A percentile compares a stretch with the other conserved stretches of the same genome.
Evolutionary conservation across 208 protist genomes (phyloP).

Genomic region (Trypanosoma caninum): DNA sequence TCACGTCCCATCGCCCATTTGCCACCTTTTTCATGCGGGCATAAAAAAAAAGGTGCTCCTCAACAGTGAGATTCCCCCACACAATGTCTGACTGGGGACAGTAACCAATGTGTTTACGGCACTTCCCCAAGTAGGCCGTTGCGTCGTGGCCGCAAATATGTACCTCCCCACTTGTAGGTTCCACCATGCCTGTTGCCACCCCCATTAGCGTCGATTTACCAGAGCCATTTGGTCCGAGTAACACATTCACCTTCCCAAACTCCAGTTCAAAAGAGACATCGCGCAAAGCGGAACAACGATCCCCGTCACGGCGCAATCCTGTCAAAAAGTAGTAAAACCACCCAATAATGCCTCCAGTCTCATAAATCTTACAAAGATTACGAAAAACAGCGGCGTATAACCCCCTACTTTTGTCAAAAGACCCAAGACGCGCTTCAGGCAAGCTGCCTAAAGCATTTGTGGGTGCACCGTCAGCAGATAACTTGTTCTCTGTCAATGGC

Average conservation of each 20-base stretch:
- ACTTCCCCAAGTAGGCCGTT: constrained; percentile 42
- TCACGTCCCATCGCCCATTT: constrained; percentile 34
- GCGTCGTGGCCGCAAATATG: constrained; percentile 61
- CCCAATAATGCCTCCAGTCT: constrained; percentile 52
- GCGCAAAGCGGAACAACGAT: constrained; percentile 53
- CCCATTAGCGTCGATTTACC: constrained; percentile 83
- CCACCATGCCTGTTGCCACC: constrained; percentile 73
- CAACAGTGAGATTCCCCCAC: constrained; percentile 87
- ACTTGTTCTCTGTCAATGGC: background rate
- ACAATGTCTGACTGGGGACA: constrained; percentile 94
- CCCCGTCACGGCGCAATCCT: constrained; percentile 41
- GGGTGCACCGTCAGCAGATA: background rate
- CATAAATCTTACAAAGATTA: constrained; percentile 57
- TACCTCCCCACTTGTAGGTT: constrained; percentile 56
- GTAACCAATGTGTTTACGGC: constrained; percentile 86
- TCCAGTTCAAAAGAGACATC: constrained; percentile 67
- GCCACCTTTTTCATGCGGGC: constrained; percentile 90
- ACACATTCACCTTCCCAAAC: constrained; percentile 64
- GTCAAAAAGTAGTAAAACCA: constrained; percentile 70
- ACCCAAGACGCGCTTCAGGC: constrained; percentile 27
- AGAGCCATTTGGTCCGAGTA: constrained; percentile 85
- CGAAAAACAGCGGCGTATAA: constrained; percentile 38
- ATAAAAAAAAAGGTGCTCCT: constrained; percentile 93
- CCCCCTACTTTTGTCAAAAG: constrained; percentile 30
- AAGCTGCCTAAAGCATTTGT: too few relatives aligned